phyloP scores from a whole-genome alignment of 129 eudicot genomes.

The Arctium minus region DNA sequence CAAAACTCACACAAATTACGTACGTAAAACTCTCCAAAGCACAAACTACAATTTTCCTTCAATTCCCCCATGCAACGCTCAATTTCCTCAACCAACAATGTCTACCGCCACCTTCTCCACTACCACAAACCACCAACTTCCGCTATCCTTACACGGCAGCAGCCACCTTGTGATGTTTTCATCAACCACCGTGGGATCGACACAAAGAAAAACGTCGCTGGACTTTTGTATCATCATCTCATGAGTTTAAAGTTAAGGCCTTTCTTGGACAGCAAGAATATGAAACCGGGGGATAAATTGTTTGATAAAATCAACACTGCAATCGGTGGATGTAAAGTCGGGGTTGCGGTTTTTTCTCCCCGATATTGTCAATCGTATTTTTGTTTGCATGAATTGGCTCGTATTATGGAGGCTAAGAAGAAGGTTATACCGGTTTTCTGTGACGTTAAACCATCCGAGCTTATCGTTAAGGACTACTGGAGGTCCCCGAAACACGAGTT shows the following conservation, averaged over 20 bases:
- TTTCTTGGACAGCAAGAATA: constrained; percentile 64
- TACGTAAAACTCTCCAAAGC: neutral
- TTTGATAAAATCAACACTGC: constrained; percentile 48
- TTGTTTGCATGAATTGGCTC: constrained; percentile 60
- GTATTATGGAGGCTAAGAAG: constrained; percentile 50
- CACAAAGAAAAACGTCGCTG: constrained; percentile 59
- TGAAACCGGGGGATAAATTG: constrained; percentile 66
- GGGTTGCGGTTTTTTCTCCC: constrained; percentile 59
- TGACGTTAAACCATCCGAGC: constrained; percentile 65
- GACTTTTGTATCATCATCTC: constrained; percentile 48
- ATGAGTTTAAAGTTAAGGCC: constrained; percentile 33
- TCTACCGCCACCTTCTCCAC: constrained; percentile 21
- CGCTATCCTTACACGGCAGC: neutral
- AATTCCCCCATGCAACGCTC: constrained; percentile 46
- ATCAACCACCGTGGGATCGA: constrained; percentile 68
- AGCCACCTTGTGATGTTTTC: constrained; percentile 53
- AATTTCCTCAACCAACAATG: constrained; percentile 23
- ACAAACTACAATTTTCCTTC: neutral
- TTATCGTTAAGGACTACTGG: constrained; percentile 40
- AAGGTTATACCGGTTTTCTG: constrained; percentile 45
- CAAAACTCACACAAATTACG: neutral
- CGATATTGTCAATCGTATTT: constrained; percentile 66
- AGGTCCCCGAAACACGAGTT: constrained; percentile 26
- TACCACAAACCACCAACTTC: neutral
- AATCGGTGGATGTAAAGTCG: constrained; percentile 36